Evolutionary conservation across 768 basidiomycete species (phyloP).

Genomic region (Suillus placidus): DNA sequence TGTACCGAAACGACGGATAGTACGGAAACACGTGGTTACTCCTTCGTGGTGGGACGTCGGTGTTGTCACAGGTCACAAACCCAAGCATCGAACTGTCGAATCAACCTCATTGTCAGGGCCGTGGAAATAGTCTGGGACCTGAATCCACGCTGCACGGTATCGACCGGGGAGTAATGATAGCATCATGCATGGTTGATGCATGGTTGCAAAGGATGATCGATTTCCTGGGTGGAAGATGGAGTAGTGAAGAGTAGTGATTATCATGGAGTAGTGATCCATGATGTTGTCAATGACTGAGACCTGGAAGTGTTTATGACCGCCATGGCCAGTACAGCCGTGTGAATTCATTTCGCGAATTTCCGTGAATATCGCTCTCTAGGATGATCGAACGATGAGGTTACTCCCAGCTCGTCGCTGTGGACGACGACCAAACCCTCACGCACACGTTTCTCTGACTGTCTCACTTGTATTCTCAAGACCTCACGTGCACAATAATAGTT

Average conservation of each 20-base stretch:
- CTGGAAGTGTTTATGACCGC: too few species aligned
- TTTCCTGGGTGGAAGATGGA: background rate
- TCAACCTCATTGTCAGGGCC: background rate
- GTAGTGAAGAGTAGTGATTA: too few species aligned
- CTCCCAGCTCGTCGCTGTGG: conserved; percentile 1
- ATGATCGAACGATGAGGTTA: background rate
- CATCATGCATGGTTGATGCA: background rate
- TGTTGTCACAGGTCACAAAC: too few species aligned
- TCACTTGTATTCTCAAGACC: background rate
- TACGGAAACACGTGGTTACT: too few species aligned
- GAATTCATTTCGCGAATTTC: conserved; percentile 6
- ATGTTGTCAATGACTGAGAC: too few species aligned
- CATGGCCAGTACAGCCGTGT: background rate
- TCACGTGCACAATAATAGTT: conserved; percentile 22
- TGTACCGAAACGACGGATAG: too few species aligned
- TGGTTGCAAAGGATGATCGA: background rate
- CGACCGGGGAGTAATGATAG: background rate
- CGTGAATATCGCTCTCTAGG: background rate
- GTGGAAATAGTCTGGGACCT: background rate
- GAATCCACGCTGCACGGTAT: background rate
- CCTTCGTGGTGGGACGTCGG: too few species aligned
- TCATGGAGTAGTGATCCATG: too few species aligned
- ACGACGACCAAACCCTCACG: background rate
- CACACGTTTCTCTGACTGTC: background rate
- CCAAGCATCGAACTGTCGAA: too few species aligned